Evolutionary conservation across 164 flowering plant genomes (phyloP), one percentile per base, ranked within the genome.

Genomic region (Liquidambar formosana): DNA sequence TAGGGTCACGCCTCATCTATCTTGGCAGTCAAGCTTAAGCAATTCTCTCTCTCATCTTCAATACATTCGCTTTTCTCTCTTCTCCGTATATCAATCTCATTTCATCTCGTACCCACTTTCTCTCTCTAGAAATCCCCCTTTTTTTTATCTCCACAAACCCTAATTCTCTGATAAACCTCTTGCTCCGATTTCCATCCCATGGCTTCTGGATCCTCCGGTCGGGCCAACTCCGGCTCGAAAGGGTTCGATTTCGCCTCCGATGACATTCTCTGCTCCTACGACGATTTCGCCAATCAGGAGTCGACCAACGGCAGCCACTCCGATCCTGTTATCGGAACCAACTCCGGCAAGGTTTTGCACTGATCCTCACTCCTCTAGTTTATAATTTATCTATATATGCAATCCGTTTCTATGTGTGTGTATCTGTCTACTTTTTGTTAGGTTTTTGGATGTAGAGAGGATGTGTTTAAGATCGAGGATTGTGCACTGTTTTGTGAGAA

Each of bases 121-220:
- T 18, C 21, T 52, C 22, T 52, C 16, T 12, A 57, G 61, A 54
- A 54, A 54, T 9, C 57, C 25, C 25, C n/a, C 25, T 26, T 22
- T 26, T 14, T 38, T 1, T 26, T 22, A 13, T 45, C 52, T 19
- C 49, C 19, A 9, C 65, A 23, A 46, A 38, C 46, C 49, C 54
- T 19, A 57, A 56, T 57, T 49, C 66, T 18, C 22, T 15, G 38
- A 12, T 13, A 38, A 43, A 44, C 49, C 26, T 10, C 43, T 53
- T 22, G n/a, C 53, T 65, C 28, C 15, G 59, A 64, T 23, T 25
- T 26, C n/a, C 1, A 28, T 19, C 28, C 28, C 23, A 92, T 90
- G 97, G 97, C 96, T 49, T 92, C 94, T 60, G 96, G 94, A 72
- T 80, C 93, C 15, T 79, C 92, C 48, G 89, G 88, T 52, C 77